phyloP scores from a whole-genome alignment of 2,329 filamentous ascomycete species.

The Fusarium palustre region DNA sequence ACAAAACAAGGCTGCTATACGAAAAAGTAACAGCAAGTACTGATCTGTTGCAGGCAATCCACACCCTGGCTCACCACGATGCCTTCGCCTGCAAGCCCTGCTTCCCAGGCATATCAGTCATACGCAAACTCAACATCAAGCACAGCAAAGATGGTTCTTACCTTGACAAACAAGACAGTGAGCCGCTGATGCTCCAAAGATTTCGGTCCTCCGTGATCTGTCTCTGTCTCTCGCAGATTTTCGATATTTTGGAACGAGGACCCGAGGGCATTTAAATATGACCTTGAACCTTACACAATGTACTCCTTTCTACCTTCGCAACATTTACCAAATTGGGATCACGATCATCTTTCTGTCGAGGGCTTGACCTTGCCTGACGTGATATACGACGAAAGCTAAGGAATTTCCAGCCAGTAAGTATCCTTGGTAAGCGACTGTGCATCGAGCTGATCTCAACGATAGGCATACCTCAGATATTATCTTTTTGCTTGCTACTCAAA shows the following conservation, averaged over 20 bases:
- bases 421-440: constrained; percentile 19
- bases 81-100: constrained; percentile 7
- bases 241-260: not conserved
- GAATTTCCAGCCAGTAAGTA: constrained; percentile 17
- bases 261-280: constrained; percentile 38
- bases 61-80: not conserved
- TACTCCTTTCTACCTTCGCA: constrained; percentile 27
- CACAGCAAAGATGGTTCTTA: constrained; percentile 10
- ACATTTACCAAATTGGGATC: constrained; percentile 9
- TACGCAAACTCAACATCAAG: constrained; percentile 26
- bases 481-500: not conserved
- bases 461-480: not conserved
- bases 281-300: constrained; percentile 34
- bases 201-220: constrained; percentile 8
- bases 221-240: not conserved
- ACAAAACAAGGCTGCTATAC: constrained; percentile 2
- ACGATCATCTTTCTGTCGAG: not conserved
- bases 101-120: constrained; percentile 33
- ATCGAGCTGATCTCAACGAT: not conserved
- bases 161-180: constrained; percentile 6
- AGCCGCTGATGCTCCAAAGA: constrained; percentile 3
- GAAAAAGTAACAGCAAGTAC: constrained; percentile 5
- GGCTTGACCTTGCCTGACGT: not conserved
- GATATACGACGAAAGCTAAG: not conserved
- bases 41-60: constrained; percentile 9